A percentile compares a stretch with the other conserved stretches of the same genome.
Conservation (phyloP, 495 filamentous ascomycete species). For the Hypoxylon fuscum region DNA sequence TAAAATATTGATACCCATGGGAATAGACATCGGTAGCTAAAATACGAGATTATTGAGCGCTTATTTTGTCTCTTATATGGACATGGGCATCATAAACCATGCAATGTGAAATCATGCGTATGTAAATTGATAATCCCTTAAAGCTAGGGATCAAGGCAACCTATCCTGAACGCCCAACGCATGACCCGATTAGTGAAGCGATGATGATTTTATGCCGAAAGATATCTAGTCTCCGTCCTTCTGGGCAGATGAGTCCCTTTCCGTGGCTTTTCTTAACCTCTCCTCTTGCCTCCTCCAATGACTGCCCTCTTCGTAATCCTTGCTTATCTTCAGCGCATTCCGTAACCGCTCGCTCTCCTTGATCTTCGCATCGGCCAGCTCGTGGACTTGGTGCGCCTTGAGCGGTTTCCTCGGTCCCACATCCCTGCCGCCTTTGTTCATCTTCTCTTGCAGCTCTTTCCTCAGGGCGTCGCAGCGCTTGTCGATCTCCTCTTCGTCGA, state of each 20-base stretch:
- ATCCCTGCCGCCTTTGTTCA: slow-evolving; percentile 48
- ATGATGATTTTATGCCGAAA: slow-evolving; percentile 1
- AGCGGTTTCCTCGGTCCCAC: slow-evolving; percentile 61
- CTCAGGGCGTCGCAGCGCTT: slow-evolving; percentile 68
- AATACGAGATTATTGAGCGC: slow-evolving; percentile 6
- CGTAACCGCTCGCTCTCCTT: slow-evolving; percentile 90
- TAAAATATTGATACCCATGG: slow-evolving; percentile 47
- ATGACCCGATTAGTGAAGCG: slow-evolving; percentile 2
- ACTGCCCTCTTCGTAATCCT: slow-evolving; percentile 86
- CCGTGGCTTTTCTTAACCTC: slow-evolving; percentile 66
- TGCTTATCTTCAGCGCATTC: slow-evolving; percentile 86
- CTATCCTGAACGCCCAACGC: slow-evolving; percentile 28
- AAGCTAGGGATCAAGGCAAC: slow-evolving; percentile 2
- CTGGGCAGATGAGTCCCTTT: slow-evolving; percentile 55
- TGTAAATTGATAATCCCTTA: slow-evolving; percentile 1
- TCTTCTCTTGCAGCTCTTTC: slow-evolving; percentile 67
- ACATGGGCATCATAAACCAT: neutral
- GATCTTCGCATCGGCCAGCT: slow-evolving; percentile 94
- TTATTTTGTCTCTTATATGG: neutral
- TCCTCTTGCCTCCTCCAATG: slow-evolving; percentile 80
- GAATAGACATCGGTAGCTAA: slow-evolving; percentile 31
- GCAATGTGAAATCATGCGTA: neutral
- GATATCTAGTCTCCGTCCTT: slow-evolving; percentile 29
- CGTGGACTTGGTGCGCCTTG: slow-evolving; percentile 95
- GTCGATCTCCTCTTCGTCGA: slow-evolving; percentile 85